Percentiles rank a stretch among this genome's conserved stretches.
phyloP scores from a whole-genome alignment of 192 early-diverging fungal genomes.

The Backusella westeae region DNA sequence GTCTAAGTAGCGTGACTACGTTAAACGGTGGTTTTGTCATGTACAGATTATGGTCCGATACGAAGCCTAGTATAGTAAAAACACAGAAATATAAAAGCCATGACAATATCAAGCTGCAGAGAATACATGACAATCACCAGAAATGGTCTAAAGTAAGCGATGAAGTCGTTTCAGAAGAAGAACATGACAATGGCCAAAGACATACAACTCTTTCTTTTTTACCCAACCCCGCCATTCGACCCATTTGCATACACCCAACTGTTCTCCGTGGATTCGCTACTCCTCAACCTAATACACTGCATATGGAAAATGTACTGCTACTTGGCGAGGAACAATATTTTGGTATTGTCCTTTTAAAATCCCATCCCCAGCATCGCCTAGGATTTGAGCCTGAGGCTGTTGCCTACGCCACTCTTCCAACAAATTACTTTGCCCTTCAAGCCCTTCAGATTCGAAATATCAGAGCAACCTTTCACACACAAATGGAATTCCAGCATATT shows the following conservation, averaged over 20 bases:
- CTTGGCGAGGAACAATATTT: constrained; percentile 41
- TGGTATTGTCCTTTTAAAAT: constrained; percentile 30
- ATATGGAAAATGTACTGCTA: constrained; percentile 36
- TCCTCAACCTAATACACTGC: constrained; percentile 30
- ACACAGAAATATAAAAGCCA: not conserved
- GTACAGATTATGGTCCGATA: constrained; percentile 66
- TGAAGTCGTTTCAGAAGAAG: constrained; percentile 12
- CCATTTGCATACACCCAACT: constrained; percentile 39
- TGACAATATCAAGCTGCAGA: not conserved
- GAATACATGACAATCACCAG: not conserved
- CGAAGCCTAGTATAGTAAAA: constrained; percentile 18
- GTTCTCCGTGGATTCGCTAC: constrained; percentile 32
- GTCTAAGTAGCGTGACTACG: constrained; percentile 61
- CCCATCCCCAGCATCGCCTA: constrained; percentile 31
- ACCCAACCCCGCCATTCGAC: constrained; percentile 10
- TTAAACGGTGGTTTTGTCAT: constrained; percentile 66
- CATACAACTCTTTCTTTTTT: constrained; percentile 16
- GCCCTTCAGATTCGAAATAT: constrained; percentile 28
- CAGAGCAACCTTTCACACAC: constrained; percentile 32
- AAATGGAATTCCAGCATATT: constrained; percentile 30
- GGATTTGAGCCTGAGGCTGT: constrained; percentile 41
- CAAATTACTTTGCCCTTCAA: constrained; percentile 31
- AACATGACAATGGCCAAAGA: constrained; percentile 3
- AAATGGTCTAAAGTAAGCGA: constrained; percentile 23
- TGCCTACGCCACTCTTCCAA: constrained; percentile 33